Percentiles rank a stretch among this genome's conserved stretches.
Conservation (phyloP, 2,329 filamentous ascomycete genomes). For the Thermoascus crustaceus region DNA sequence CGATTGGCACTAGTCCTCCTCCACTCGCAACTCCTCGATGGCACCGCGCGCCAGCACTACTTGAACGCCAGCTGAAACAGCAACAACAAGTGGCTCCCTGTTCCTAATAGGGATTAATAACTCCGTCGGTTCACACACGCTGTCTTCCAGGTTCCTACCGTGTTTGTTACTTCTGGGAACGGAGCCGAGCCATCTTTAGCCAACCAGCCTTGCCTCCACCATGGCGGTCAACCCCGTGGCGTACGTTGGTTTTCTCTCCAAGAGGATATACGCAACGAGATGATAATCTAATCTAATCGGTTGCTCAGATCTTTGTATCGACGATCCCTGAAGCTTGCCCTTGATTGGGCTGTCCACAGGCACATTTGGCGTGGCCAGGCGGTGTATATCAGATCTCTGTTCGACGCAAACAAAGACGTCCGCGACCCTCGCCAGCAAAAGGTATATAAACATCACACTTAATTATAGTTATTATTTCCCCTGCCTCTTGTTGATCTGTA, state of each 20-base stretch:
- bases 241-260: constrained; percentile 21
- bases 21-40: too few species aligned
- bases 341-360: constrained; percentile 92
- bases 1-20: constrained; percentile 16
- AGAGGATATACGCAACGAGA: too few species aligned
- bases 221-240: constrained; percentile 32
- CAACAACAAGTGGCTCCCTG: too few species aligned
- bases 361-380: constrained; percentile 93
- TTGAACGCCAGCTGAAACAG: too few species aligned
- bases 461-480: too few species aligned
- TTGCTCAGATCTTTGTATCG: constrained; percentile 65
- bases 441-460: too few species aligned
- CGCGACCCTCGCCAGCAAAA: constrained; percentile 77
- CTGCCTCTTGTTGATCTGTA: background rate
- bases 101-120: constrained; percentile 1
- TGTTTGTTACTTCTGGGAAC: too few species aligned
- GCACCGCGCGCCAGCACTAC: too few species aligned
- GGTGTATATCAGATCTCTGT: constrained; percentile 87
- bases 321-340: constrained; percentile 81
- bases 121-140: constrained; percentile 5
- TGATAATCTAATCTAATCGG: background rate
- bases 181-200: constrained; percentile 10
- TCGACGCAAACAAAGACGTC: constrained; percentile 85
- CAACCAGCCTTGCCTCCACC: constrained; percentile 10
- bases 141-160: too few species aligned